These are phyloP conservation scores for Elaeis oleifera DNA, from an alignment of 202 grass and related monocot species.

Conservation along the genomic window DNA sequence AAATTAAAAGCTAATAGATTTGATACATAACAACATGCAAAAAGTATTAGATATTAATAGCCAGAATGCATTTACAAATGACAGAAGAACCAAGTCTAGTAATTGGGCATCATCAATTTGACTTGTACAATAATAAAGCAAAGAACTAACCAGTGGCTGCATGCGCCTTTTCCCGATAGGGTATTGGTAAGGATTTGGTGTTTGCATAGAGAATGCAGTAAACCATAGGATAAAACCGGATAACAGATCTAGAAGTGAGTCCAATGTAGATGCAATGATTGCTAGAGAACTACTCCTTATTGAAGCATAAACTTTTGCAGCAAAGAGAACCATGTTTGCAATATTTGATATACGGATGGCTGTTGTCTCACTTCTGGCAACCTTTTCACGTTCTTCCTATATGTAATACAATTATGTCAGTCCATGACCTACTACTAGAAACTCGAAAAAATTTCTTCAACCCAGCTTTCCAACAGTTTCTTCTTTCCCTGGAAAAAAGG, in stretches of 20 bases:
- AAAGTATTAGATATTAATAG: no score
- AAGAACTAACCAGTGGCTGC: constrained; percentile 78
- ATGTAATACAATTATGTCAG: neutral
- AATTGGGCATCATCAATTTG: no score
- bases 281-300: constrained; percentile 77
- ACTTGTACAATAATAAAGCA: no score
- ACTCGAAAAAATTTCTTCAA: neutral
- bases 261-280: constrained; percentile 96
- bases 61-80: no score
- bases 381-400: constrained; percentile 78
- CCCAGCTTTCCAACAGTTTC: neutral
- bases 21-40: no score
- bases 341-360: constrained; percentile 79
- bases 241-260: constrained; percentile 91
- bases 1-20: no score
- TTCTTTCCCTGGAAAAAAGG: constrained; percentile 1
- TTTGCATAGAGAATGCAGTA: constrained; percentile 96
- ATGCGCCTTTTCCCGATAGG: constrained; percentile 96
- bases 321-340: constrained; percentile 96
- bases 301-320: constrained; percentile 96
- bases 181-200: constrained; percentile 89
- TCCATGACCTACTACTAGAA: neutral
- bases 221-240: constrained; percentile 99
- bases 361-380: constrained; percentile 72
- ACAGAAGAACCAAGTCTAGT: no score